Conservation (phyloP, 805 yeast species). For the Dipodascus geniculatus region DNA sequence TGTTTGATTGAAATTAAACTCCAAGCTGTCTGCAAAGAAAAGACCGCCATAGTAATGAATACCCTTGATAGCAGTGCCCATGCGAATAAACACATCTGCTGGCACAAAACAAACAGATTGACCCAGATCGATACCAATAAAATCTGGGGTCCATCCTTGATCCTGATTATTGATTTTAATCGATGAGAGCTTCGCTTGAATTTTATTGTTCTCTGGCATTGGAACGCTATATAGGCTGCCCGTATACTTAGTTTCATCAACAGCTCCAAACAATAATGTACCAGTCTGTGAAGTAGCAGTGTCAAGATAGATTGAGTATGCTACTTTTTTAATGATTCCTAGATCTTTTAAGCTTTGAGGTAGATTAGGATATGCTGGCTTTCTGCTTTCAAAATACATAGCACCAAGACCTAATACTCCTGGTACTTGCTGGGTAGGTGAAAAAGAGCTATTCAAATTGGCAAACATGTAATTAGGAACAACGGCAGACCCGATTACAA, state of each 20-base stretch:
- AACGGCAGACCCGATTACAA: background rate
- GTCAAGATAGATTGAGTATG: conserved; percentile 40
- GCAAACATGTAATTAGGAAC: background rate
- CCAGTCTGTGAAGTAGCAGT: conserved; percentile 28
- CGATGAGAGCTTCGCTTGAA: background rate
- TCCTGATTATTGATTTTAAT: conserved; percentile 6
- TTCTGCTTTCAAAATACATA: conserved; percentile 1
- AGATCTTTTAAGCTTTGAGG: conserved; percentile 25
- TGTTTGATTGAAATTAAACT: background rate
- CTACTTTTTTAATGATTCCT: conserved; percentile 30
- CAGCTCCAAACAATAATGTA: conserved; percentile 51
- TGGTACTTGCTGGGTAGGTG: background rate
- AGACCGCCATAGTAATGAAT: background rate
- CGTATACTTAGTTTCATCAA: conserved; percentile 46
- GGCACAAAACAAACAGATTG: background rate
- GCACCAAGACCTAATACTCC: background rate
- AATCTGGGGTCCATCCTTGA: background rate
- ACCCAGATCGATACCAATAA: background rate
- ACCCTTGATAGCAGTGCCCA: background rate
- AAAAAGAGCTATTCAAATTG: background rate
- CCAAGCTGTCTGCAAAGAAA: background rate
- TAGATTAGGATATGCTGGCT: conserved; percentile 19
- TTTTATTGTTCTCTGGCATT: conserved; percentile 7
- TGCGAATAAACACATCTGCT: background rate
- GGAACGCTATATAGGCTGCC: conserved; percentile 32